Evolutionary conservation across 441 rosid species (phyloP).

Genomic region (Croton laevigatus): DNA sequence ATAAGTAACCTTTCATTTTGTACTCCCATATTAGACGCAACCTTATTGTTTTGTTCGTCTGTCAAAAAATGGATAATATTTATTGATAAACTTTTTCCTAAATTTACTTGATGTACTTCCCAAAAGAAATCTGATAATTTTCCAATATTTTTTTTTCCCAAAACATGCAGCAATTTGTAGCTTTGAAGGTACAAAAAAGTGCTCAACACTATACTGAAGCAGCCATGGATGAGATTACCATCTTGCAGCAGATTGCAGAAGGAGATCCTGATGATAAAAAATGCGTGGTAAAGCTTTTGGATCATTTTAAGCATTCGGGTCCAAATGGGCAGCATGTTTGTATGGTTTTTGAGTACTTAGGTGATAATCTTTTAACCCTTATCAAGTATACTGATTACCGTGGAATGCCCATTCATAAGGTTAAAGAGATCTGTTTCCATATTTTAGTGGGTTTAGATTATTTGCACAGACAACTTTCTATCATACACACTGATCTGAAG

Average conservation of each 20-base stretch:
- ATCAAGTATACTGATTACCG: conserved; percentile 61
- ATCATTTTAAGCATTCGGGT: conserved; percentile 76
- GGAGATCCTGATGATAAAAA: conserved; percentile 59
- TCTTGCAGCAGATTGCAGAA: conserved; percentile 64
- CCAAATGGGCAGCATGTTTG: conserved; percentile 82
- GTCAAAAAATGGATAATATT: not conserved
- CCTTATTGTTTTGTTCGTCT: no score
- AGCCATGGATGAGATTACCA: conserved; percentile 77
- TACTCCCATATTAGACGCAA: no score
- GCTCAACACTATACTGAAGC: conserved; percentile 83
- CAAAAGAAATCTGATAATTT: not conserved
- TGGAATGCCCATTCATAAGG: conserved; percentile 54
- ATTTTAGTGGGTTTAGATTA: conserved; percentile 66
- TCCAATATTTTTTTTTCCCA: not conserved
- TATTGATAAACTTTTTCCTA: not conserved
- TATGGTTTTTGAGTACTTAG: conserved; percentile 76
- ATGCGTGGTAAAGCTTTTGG: conserved; percentile 72
- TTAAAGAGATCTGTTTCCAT: conserved; percentile 59
- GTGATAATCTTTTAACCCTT: conserved; percentile 71
- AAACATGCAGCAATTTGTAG: conserved; percentile 53
- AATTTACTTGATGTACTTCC: no score
- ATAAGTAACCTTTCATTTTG: no score
- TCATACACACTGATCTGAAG: conserved; percentile 73
- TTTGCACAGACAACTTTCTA: conserved; percentile 63
- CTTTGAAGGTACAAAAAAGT: conserved; percentile 72